Conservation (phyloP, 345 rosid species). For the Physaria fendleri region DNA sequence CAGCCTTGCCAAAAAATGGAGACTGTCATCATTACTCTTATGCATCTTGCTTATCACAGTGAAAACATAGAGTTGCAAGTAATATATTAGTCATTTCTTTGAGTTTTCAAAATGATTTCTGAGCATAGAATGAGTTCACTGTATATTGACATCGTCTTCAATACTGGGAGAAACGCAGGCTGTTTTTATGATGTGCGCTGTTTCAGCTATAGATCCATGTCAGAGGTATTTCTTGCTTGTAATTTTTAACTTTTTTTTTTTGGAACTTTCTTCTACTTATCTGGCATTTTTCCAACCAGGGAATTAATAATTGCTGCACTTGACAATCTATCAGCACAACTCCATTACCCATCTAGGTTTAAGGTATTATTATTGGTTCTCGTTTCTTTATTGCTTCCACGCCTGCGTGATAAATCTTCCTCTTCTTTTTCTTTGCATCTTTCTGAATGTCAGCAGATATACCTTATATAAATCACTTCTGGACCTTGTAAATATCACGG, state of each 20-base stretch:
- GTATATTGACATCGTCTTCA: slow-evolving; percentile 1
- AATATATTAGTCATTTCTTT: slow-evolving; percentile 11
- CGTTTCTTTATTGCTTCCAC: not conserved
- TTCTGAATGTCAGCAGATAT: not conserved
- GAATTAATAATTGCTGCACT: slow-evolving; percentile 60
- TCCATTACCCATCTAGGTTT: slow-evolving; percentile 59
- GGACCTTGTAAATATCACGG: not conserved
- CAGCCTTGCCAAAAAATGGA: slow-evolving; percentile 65
- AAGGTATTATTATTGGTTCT: slow-evolving; percentile 44
- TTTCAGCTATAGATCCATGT: slow-evolving; percentile 74
- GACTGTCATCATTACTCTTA: slow-evolving; percentile 66
- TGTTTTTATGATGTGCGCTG: slow-evolving; percentile 73
- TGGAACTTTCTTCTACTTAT: slow-evolving; percentile 6
- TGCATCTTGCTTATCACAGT: slow-evolving; percentile 88
- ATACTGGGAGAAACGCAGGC: slow-evolving; percentile 48
- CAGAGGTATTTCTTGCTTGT: slow-evolving; percentile 52
- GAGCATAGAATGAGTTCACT: not conserved
- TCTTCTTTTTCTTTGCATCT: not conserved
- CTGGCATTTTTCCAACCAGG: slow-evolving; percentile 43
- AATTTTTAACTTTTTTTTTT: not conserved
- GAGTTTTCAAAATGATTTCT: not conserved
- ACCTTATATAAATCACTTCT: not conserved
- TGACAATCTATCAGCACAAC: slow-evolving; percentile 67
- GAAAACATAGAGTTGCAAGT: slow-evolving; percentile 85
- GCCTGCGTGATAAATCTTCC: not conserved